These are phyloP conservation scores for Xylaria sp. DNA, from an alignment of 2,329 filamentous ascomycete genomes.

Conservation along the genomic window DNA sequence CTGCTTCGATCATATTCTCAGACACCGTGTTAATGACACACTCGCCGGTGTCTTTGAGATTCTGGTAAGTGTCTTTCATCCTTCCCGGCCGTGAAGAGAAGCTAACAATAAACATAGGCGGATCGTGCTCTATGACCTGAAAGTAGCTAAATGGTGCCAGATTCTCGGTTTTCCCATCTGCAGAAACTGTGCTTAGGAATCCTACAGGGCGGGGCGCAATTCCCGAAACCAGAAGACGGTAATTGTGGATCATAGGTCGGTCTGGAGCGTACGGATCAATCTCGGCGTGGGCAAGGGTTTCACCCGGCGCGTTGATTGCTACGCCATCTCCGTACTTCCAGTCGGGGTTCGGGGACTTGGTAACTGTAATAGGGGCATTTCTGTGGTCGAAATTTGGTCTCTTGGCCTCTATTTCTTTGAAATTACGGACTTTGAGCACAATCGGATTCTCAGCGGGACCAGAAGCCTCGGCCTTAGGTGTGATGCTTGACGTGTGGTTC, in stretches of 20 bases:
- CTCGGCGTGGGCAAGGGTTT: neutral
- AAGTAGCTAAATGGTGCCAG: conserved; percentile 28
- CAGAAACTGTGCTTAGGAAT: conserved; percentile 20
- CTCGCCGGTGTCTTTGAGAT: conserved; percentile 13
- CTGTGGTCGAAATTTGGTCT: neutral
- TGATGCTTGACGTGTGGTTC: neutral
- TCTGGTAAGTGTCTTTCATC: conserved; percentile 17
- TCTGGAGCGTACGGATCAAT: neutral
- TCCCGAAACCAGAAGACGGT: conserved; percentile 19
- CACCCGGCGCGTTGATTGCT: neutral
- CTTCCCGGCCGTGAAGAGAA: conserved; percentile 10
- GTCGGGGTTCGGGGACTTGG: neutral
- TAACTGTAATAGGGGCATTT: neutral
- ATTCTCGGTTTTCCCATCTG: conserved; percentile 24
- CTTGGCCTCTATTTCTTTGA: neutral
- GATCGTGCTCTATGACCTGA: conserved; percentile 19
- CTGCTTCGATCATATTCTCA: conserved; percentile 16
- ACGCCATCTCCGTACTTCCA: neutral
- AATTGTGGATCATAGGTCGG: conserved; percentile 2
- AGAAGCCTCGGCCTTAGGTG: neutral
- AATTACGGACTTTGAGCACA: neutral
- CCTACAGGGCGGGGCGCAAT: conserved; percentile 21
- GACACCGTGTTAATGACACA: conserved; percentile 15
- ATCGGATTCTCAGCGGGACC: neutral
- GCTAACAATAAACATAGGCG: conserved; percentile 16